Conservation (phyloP, 192 early-diverging fungal genomes). For the Gaertneriomyces semiglobifer region DNA sequence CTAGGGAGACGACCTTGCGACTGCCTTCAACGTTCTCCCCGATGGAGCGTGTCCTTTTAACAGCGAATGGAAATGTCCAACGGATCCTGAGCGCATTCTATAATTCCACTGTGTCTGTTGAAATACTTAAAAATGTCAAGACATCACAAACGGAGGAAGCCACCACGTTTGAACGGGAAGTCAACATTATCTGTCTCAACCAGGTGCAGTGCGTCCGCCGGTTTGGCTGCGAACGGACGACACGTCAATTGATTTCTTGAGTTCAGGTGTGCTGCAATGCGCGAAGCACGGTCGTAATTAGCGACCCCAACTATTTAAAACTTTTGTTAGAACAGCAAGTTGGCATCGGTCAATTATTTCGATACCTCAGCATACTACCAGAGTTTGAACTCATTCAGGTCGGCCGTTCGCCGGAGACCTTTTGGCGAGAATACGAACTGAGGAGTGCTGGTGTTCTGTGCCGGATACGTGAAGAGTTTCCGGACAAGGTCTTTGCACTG, state of each 20-base stretch:
- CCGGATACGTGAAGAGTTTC: slow-evolving; percentile 39
- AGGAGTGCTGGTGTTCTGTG: slow-evolving; percentile 27
- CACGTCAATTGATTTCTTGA: not conserved
- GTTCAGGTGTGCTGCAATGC: slow-evolving; percentile 43
- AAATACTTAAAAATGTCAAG: slow-evolving; percentile 41
- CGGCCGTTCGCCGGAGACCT: slow-evolving; percentile 8
- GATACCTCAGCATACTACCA: slow-evolving; percentile 49
- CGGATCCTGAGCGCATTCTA: slow-evolving; percentile 52
- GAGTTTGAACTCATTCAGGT: slow-evolving; percentile 41
- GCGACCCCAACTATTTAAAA: slow-evolving; percentile 27
- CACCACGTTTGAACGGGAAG: slow-evolving; percentile 39
- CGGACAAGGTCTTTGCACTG: slow-evolving; percentile 27
- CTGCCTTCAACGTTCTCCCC: slow-evolving; percentile 39
- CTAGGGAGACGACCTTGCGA: slow-evolving; percentile 34
- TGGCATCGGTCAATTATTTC: slow-evolving; percentile 55
- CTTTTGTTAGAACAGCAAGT: slow-evolving; percentile 39
- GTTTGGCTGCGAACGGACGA: not conserved
- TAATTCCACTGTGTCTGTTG: slow-evolving; percentile 45
- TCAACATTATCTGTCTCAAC: slow-evolving; percentile 29
- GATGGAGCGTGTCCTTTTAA: slow-evolving; percentile 49
- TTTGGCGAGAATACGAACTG: slow-evolving; percentile 40
- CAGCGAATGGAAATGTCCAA: slow-evolving; percentile 56
- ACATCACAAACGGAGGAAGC: slow-evolving; percentile 5
- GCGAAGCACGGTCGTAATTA: slow-evolving; percentile 37
- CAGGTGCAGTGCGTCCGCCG: slow-evolving; percentile 14